These are phyloP conservation scores for Cladosporium phlei DNA, from an alignment of 2,329 filamentous ascomycete species.

Conservation along the genomic window DNA sequence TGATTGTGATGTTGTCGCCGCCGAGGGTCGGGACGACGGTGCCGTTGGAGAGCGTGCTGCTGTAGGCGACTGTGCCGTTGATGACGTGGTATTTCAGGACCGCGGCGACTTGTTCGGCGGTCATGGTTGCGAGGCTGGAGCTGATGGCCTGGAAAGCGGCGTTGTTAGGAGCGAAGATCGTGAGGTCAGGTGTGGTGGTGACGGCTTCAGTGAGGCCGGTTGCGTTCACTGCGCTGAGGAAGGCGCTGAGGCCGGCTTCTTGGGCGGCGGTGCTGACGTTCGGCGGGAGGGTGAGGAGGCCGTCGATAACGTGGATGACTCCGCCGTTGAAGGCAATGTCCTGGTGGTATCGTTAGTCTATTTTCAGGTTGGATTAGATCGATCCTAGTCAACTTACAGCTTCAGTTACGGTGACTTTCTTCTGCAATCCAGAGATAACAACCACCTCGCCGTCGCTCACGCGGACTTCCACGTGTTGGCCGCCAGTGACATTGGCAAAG, in stretches of 20 bases:
- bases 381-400: slow-evolving; percentile 44
- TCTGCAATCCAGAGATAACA: slow-evolving; percentile 50
- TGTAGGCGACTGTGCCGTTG: slow-evolving; percentile 52
- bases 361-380: neutral
- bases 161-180: slow-evolving; percentile 62
- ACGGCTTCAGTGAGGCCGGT: slow-evolving; percentile 17
- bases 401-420: slow-evolving; percentile 45
- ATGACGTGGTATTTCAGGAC: slow-evolving; percentile 64
- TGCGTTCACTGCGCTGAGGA: slow-evolving; percentile 18
- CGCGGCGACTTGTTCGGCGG: slow-evolving; percentile 42
- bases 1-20: slow-evolving; percentile 39
- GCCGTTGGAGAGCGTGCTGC: slow-evolving; percentile 36
- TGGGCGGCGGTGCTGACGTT: slow-evolving; percentile 29
- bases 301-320: slow-evolving; percentile 41
- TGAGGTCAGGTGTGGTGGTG: slow-evolving; percentile 43
- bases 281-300: slow-evolving; percentile 36
- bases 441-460: slow-evolving; percentile 33
- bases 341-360: slow-evolving; percentile 22
- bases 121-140: slow-evolving; percentile 47
- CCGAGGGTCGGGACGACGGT: slow-evolving; percentile 35
- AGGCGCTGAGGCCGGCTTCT: slow-evolving; percentile 17
- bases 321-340: slow-evolving; percentile 42
- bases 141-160: slow-evolving; percentile 56
- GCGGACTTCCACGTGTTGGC: slow-evolving; percentile 53
- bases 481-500: slow-evolving; percentile 56